These are phyloP conservation scores for Shiraia bambusicola DNA, from an alignment of 2,329 filamentous ascomycete species.

Conservation along the genomic window DNA sequence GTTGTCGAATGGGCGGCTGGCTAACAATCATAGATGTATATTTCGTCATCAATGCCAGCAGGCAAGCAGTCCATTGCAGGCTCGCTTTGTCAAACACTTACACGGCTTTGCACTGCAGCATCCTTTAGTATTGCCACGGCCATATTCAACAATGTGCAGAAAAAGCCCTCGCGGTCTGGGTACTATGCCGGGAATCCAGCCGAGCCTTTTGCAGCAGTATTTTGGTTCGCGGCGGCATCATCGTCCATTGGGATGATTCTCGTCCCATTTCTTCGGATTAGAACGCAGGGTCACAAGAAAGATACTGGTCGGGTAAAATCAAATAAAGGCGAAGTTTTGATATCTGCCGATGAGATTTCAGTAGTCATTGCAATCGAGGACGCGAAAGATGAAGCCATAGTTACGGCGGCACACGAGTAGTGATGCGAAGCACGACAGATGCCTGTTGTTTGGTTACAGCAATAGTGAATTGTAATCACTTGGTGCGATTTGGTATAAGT, in stretches of 20 bases:
- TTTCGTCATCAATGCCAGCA: conserved; percentile 64
- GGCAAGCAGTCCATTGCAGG: conserved; percentile 67
- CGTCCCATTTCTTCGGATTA: conserved; percentile 55
- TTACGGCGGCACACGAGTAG: too few relatives aligned
- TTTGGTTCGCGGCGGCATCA: conserved; percentile 53
- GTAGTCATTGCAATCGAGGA: too few relatives aligned
- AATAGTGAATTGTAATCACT: too few relatives aligned
- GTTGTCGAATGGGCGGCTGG: too few relatives aligned
- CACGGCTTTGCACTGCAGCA: conserved; percentile 60
- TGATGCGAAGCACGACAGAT: too few relatives aligned
- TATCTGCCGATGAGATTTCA: conserved; percentile 8
- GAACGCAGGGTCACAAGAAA: conserved; percentile 53
- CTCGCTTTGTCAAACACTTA: conserved; percentile 68
- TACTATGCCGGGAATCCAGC: conserved; percentile 50
- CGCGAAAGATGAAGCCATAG: neutral
- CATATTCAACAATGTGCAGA: conserved; percentile 53
- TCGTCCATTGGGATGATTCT: conserved; percentile 49
- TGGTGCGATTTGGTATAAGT: too few relatives aligned
- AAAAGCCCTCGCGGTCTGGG: conserved; percentile 32
- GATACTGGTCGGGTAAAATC: conserved; percentile 24
- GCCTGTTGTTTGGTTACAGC: too few relatives aligned
- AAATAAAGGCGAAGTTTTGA: conserved; percentile 1
- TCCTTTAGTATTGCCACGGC: conserved; percentile 65
- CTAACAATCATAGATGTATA: conserved; percentile 59
- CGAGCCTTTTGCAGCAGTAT: conserved; percentile 55